A percentile compares a stretch with the other conserved stretches of the same genome.
These are phyloP conservation scores for Biscogniauxia sp. DNA, from an alignment of 2,329 filamentous ascomycete genomes.

Conservation along the genomic window DNA sequence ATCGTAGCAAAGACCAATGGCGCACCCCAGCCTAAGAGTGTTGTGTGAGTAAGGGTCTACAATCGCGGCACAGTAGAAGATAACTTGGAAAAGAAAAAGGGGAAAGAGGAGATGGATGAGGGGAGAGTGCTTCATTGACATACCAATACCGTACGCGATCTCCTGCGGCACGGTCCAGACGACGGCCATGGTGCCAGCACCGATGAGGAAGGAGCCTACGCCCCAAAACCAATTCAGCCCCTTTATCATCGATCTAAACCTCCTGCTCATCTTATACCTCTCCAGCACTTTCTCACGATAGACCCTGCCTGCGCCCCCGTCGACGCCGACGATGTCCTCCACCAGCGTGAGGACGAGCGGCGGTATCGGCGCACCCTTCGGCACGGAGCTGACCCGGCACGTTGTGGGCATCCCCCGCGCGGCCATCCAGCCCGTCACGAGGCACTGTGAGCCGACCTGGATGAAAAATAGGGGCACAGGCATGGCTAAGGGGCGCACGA, in stretches of 20 bases:
- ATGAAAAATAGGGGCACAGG: constrained; percentile 51
- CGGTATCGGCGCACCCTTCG: constrained; percentile 56
- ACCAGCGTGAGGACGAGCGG: constrained; percentile 64
- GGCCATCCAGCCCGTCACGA: constrained; percentile 40
- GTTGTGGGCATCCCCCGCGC: constrained; percentile 42
- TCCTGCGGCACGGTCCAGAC: constrained; percentile 47
- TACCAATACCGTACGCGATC: constrained; percentile 45
- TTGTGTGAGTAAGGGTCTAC: background rate
- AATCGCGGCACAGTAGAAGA: constrained; percentile 6
- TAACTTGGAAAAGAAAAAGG: background rate
- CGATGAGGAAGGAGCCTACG: constrained; percentile 46
- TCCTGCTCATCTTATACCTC: constrained; percentile 52
- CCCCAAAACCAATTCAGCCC: constrained; percentile 58
- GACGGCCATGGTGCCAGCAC: constrained; percentile 44
- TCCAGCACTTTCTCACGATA: constrained; percentile 50
- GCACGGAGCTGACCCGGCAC: constrained; percentile 62
- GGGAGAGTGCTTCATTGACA: constrained; percentile 9
- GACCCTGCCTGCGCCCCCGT: constrained; percentile 56
- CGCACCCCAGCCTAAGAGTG: constrained; percentile 25
- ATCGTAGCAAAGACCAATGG: constrained; percentile 25
- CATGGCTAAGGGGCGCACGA: constrained; percentile 49
- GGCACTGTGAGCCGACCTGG: constrained; percentile 42
- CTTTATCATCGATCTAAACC: constrained; percentile 52
- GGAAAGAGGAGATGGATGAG: background rate
- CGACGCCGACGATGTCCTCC: constrained; percentile 66